These are phyloP conservation scores for Ajuga chamaepitys DNA, from an alignment of 257 asterid genomes.

Conservation along the genomic window DNA sequence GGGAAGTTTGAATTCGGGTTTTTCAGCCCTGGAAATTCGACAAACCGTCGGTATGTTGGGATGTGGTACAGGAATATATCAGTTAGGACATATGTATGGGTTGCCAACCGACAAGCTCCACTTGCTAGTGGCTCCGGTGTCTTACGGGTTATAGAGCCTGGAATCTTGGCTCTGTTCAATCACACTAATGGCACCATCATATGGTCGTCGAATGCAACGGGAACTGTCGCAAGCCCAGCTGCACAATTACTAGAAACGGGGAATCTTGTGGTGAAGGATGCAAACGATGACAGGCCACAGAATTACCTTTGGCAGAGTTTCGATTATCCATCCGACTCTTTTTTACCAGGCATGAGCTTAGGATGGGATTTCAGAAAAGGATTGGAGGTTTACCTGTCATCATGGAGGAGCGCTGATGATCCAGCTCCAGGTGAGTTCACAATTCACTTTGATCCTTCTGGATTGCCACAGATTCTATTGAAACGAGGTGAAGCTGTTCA, in stretches of 20 bases:
- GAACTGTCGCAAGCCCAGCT: neutral
- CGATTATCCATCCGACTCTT: too few relatives aligned
- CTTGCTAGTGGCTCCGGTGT: neutral
- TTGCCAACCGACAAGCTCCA: neutral
- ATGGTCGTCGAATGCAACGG: neutral
- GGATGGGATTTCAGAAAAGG: too few relatives aligned
- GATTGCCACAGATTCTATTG: too few relatives aligned
- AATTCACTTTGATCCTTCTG: too few relatives aligned
- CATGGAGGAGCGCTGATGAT: too few relatives aligned
- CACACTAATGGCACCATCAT: neutral
- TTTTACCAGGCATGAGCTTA: too few relatives aligned
- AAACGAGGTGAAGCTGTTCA: too few relatives aligned
- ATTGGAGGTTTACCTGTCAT: too few relatives aligned
- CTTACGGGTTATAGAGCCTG: neutral
- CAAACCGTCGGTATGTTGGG: neutral
- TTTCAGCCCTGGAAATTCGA: neutral
- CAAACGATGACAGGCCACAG: too few relatives aligned
- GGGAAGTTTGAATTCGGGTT: neutral
- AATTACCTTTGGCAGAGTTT: too few relatives aligned
- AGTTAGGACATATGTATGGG: neutral
- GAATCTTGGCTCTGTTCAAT: neutral
- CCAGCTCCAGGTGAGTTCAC: too few relatives aligned
- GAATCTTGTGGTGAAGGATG: neutral
- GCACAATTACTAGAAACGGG: neutral
- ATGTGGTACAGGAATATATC: neutral